phyloP scores from a whole-genome alignment of 495 filamentous ascomycete genomes.

The Daldinia decipiens region DNA sequence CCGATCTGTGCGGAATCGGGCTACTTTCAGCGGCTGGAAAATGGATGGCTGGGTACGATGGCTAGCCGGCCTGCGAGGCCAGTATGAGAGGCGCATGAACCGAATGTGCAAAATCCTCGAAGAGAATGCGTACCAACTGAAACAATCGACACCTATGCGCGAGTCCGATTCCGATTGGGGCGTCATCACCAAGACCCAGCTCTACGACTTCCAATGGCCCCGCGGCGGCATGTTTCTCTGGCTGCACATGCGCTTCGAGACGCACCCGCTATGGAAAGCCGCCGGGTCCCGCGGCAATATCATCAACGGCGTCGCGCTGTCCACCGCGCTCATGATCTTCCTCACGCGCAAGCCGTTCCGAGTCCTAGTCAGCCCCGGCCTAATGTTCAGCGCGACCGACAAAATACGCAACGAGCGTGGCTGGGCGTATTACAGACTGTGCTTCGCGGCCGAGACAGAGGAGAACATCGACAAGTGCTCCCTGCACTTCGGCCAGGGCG shows the following conservation, averaged over 20 bases:
- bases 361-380: conserved; percentile 73
- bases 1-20: conserved; percentile 42
- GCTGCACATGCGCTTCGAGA: conserved; percentile 72
- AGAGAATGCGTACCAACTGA: conserved; percentile 67
- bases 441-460: conserved; percentile 83
- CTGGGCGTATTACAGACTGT: conserved; percentile 77
- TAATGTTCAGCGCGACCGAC: conserved; percentile 73
- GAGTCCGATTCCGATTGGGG: conserved; percentile 65
- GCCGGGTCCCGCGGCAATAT: conserved; percentile 47
- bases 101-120: conserved; percentile 77
- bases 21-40: conserved; percentile 70
- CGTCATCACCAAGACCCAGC: conserved; percentile 72
- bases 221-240: conserved; percentile 95
- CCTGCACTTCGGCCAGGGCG: conserved; percentile 71
- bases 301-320: conserved; percentile 56
- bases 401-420: conserved; percentile 63
- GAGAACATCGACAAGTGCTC: conserved; percentile 70
- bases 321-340: conserved; percentile 75
- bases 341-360: conserved; percentile 73
- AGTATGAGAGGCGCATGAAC: conserved; percentile 85
- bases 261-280: conserved; percentile 72
- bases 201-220: conserved; percentile 81
- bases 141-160: conserved; percentile 55
- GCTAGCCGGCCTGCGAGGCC: conserved; percentile 81
- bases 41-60: conserved; percentile 89